Conservation (phyloP, 495 filamentous ascomycete genomes). For the Tuber aestivum region DNA sequence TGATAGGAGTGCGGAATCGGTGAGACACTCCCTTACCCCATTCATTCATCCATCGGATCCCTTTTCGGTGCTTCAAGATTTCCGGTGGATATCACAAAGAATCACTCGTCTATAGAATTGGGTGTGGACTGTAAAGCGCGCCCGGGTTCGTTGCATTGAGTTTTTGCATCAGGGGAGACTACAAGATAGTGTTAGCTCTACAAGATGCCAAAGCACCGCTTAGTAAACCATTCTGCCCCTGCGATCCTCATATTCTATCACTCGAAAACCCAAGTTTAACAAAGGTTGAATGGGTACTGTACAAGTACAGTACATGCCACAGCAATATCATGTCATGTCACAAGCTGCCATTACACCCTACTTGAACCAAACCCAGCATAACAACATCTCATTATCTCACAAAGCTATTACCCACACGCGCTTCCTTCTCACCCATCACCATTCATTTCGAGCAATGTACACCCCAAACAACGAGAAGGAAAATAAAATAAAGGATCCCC, state of each 20-base stretch:
- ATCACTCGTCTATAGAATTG: neutral
- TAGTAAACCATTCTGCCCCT: neutral
- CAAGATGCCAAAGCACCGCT: neutral
- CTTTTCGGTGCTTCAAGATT: neutral
- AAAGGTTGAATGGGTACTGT: neutral
- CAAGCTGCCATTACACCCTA: neutral
- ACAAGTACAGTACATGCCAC: neutral
- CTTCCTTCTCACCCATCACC: neutral
- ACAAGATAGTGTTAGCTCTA: neutral
- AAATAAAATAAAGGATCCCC: neutral
- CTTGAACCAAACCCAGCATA: neutral
- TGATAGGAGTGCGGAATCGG: no score
- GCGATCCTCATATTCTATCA: neutral
- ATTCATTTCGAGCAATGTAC: neutral
- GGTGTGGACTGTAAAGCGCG: neutral
- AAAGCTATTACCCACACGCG: neutral
- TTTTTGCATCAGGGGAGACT: neutral
- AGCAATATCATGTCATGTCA: neutral
- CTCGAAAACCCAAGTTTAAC: neutral
- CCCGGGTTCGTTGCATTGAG: neutral
- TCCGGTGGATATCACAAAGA: neutral
- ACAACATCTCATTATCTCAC: neutral
- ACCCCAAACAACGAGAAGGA: neutral
- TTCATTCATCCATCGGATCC: neutral
- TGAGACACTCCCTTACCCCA: neutral